Evolutionary conservation across 768 basidiomycete genomes (phyloP), one percentile per base, ranked within the genome.

Genomic region (Mycena latifolia): DNA sequence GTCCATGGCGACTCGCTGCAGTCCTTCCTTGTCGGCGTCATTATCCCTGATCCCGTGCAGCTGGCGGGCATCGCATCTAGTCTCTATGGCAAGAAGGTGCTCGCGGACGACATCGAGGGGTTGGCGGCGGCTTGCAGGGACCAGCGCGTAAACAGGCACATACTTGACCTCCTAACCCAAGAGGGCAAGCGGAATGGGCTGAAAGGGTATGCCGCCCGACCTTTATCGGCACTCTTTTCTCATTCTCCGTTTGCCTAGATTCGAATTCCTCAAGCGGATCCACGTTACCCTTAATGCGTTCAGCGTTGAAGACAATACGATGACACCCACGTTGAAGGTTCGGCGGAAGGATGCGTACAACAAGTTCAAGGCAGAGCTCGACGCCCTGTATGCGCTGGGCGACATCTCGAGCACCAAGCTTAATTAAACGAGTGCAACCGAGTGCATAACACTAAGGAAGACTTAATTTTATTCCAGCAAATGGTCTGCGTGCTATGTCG

Each of bases 301-400:
- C 81, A 88, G 83, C 25, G 78, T 93, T 17, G 93, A 96, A 52
- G 89, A 95, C 67, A 87, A 86, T 58, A 91, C 95, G 28, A 74
- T 99, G 78, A 99, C 97, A 2, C 96, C 97, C 11, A 96, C 95
- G 6, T 79, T 97, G 81, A 98, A 98, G 80, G 78, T 97, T 61
- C 87, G 89, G 69, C 89, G 93, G 58, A 92, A 86, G 77, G 89
- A 94, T 65, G 94, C 93, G 11, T 90, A 92, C 71, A 85, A 85
- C 63, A 85, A 88, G 73, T 92, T 86, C 84, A 90, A 91, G 81
- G 68, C 75, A 3, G 88, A 91, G 72, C 85, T 98, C 47, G 91
- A 92, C 63, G 87, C 78, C 0, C 81, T 96, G 29, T 98, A 96
- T 71, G 80, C 84, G 15, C 84, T 89, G 28, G 89, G 89, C 15